Evolutionary conservation across 169 alveolate genomes (phyloP).

Genomic region (Blepharisma undulans): DNA sequence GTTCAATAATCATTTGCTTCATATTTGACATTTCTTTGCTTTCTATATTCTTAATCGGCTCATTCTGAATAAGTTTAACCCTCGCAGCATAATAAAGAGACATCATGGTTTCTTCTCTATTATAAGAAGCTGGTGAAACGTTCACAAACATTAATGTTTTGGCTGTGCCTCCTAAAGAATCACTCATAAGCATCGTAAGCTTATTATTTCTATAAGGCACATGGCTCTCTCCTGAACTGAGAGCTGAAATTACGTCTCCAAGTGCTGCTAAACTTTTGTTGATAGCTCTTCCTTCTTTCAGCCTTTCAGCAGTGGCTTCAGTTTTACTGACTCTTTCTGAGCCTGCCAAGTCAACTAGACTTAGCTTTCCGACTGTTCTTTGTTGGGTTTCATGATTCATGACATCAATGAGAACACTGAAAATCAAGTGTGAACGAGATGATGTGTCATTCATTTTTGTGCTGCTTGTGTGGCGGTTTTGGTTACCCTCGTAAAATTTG

Average conservation of each 20-base stretch:
- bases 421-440: conserved; percentile 88
- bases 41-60: conserved; percentile 69
- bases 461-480: conserved; percentile 75
- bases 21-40: conserved; percentile 30
- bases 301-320: conserved; percentile 66
- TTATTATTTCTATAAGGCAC: conserved; percentile 88
- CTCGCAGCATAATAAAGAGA: conserved; percentile 87
- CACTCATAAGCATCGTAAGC: conserved; percentile 89
- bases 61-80: conserved; percentile 86
- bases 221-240: conserved; percentile 77
- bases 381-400: conserved; percentile 70
- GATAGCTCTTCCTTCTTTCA: conserved; percentile 86
- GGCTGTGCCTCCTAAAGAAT: conserved; percentile 91
- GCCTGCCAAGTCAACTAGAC: conserved; percentile 92
- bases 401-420: conserved; percentile 74
- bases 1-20: neutral
- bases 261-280: conserved; percentile 87
- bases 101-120: conserved; percentile 83
- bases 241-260: conserved; percentile 90
- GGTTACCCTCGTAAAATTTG: conserved; percentile 62
- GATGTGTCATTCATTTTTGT: conserved; percentile 88
- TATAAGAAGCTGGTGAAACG: conserved; percentile 88
- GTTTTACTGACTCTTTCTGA: conserved; percentile 85
- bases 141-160: conserved; percentile 90
- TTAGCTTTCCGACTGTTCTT: conserved; percentile 81